These are phyloP conservation scores for Russula sp. DNA, from an alignment of 768 basidiomycete genomes.

Conservation along the genomic window DNA sequence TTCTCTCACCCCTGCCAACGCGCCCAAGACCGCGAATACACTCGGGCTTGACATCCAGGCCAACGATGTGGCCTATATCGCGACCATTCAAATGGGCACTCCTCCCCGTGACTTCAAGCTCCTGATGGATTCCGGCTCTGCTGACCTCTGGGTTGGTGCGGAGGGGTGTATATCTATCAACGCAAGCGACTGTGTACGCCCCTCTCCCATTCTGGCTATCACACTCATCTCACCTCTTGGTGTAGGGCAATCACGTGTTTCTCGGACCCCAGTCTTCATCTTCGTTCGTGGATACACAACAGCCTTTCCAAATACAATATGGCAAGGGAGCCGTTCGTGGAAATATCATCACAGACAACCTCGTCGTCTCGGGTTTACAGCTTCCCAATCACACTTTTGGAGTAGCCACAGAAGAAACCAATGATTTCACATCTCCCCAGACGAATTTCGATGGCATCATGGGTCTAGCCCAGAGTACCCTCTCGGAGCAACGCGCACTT, in stretches of 20 bases:
- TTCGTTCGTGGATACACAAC: slow-evolving; percentile 49
- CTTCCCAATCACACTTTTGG: slow-evolving; percentile 63
- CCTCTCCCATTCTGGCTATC: background rate
- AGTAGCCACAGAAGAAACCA: slow-evolving; percentile 51
- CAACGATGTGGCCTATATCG: slow-evolving; percentile 49
- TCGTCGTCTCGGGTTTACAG: slow-evolving; percentile 56
- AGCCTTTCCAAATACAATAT: slow-evolving; percentile 57
- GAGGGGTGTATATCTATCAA: slow-evolving; percentile 31
- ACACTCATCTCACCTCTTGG: background rate
- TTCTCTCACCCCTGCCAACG: slow-evolving; percentile 39
- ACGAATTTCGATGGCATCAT: slow-evolving; percentile 68
- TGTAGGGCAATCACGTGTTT: slow-evolving; percentile 57
- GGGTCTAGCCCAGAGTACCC: slow-evolving; percentile 63
- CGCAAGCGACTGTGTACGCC: slow-evolving; percentile 39
- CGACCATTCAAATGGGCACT: slow-evolving; percentile 40
- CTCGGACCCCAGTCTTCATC: slow-evolving; percentile 58
- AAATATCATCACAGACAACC: slow-evolving; percentile 53
- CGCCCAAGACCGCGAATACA: slow-evolving; percentile 44
- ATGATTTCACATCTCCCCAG: slow-evolving; percentile 48
- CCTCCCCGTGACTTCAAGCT: slow-evolving; percentile 39
- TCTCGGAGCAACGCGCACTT: slow-evolving; percentile 57
- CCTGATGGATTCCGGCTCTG: slow-evolving; percentile 44
- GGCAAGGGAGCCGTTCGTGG: slow-evolving; percentile 68
- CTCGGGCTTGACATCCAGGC: slow-evolving; percentile 67
- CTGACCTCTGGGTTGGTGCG: slow-evolving; percentile 40